A percentile compares a stretch with the other conserved stretches of the same genome.
phyloP scores from a whole-genome alignment of 768 basidiomycete species.

The Suillus subluteus region DNA sequence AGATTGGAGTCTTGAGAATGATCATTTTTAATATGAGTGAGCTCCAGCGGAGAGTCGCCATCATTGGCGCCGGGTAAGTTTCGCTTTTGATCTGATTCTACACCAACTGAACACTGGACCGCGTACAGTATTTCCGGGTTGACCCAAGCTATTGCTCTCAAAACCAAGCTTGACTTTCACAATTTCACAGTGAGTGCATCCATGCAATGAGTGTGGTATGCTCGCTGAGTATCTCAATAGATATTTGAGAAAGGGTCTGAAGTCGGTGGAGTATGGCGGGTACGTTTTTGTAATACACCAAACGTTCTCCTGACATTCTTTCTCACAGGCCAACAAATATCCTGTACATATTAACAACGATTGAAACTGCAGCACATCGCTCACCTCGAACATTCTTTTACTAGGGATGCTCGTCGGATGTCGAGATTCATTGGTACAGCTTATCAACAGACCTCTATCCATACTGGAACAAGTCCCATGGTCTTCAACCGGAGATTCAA shows the following conservation, averaged over 20 bases:
- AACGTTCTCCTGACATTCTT: neutral
- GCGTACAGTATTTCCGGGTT: neutral
- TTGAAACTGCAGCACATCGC: neutral
- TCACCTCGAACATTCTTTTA: neutral
- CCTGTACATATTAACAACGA: slow-evolving; percentile 14
- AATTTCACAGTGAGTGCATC: slow-evolving; percentile 28
- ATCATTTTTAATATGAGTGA: neutral
- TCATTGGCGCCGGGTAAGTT: slow-evolving; percentile 27
- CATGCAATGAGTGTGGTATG: neutral
- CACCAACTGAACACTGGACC: neutral
- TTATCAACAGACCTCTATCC: neutral
- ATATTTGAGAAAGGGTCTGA: slow-evolving; percentile 50
- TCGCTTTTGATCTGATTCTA: neutral
- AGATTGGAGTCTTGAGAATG: neutral
- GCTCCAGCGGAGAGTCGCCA: slow-evolving; percentile 19
- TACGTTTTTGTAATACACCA: slow-evolving; percentile 29
- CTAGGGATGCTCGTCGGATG: neutral
- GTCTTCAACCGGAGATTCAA: slow-evolving; percentile 30
- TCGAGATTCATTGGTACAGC: neutral
- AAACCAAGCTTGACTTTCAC: neutral
- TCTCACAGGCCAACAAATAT: slow-evolving; percentile 31
- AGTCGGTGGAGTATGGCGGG: slow-evolving; percentile 57
- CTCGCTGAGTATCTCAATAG: slow-evolving; percentile 27
- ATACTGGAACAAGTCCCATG: slow-evolving; percentile 1
- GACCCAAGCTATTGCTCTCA: slow-evolving; percentile 1